Evolutionary conservation across 305 asterid species (phyloP).

Genomic region (Fraxinus xanthoxyloides): DNA sequence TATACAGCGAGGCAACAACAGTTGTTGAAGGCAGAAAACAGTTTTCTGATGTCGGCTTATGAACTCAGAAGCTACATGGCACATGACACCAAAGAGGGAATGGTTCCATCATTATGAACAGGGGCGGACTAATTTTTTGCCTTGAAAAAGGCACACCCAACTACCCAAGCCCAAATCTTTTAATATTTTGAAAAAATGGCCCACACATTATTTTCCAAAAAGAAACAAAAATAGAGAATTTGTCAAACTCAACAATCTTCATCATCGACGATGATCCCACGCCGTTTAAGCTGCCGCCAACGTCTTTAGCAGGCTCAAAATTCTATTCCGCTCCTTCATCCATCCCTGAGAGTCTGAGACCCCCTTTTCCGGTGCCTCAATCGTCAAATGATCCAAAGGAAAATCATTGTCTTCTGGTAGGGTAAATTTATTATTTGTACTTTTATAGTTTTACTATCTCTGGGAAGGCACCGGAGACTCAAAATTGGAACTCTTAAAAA

Average conservation of each 20-base stretch:
- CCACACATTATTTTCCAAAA: slow-evolving; percentile 24
- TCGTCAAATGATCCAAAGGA: slow-evolving; percentile 33
- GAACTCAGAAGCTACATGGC: no score
- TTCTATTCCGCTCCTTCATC: slow-evolving; percentile 34
- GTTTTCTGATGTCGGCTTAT: no score
- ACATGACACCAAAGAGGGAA: no score
- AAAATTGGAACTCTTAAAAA: not conserved
- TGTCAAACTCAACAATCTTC: slow-evolving; percentile 40
- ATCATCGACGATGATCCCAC: slow-evolving; percentile 57
- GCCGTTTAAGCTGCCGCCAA: slow-evolving; percentile 24
- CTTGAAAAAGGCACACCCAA: no score
- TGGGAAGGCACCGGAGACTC: not conserved
- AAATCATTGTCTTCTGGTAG: slow-evolving; percentile 33
- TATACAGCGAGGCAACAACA: no score
- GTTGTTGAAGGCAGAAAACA: no score
- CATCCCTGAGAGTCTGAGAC: slow-evolving; percentile 41
- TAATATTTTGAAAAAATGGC: no score
- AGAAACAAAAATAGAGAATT: slow-evolving; percentile 40
- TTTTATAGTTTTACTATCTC: not conserved
- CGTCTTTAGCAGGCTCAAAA: not conserved
- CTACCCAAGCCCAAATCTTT: no score
- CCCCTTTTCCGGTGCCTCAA: slow-evolving; percentile 45
- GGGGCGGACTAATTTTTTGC: no score
- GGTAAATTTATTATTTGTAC: not conserved
- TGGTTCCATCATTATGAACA: no score